These are phyloP conservation scores for Penicillium polonicum DNA, from an alignment of 2,329 filamentous ascomycete genomes.

Conservation along the genomic window DNA sequence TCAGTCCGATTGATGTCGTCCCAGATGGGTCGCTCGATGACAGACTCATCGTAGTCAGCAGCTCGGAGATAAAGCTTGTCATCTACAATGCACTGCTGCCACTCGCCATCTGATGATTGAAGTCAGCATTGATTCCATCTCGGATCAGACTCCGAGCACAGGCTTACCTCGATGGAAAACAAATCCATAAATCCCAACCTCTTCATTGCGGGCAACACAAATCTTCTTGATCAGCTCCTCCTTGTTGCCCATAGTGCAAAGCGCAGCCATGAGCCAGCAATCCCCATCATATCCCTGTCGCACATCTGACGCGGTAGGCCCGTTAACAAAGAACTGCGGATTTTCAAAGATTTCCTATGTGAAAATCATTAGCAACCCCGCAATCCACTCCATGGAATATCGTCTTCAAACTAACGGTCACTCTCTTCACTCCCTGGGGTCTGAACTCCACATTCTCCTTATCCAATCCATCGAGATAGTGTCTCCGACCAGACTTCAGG, in stretches of 20 bases:
- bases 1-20: slow-evolving; percentile 73
- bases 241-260: slow-evolving; percentile 75
- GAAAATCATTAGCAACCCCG: slow-evolving; percentile 7
- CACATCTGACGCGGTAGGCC: slow-evolving; percentile 73
- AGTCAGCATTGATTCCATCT: neutral
- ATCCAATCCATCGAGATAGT: slow-evolving; percentile 54
- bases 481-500: slow-evolving; percentile 58
- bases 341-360: slow-evolving; percentile 72
- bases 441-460: slow-evolving; percentile 40
- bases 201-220: slow-evolving; percentile 70
- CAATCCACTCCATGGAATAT: too few relatives aligned
- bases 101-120: slow-evolving; percentile 67
- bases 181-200: slow-evolving; percentile 79
- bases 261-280: slow-evolving; percentile 81
- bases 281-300: slow-evolving; percentile 76
- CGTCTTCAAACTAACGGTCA: slow-evolving; percentile 46
- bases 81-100: slow-evolving; percentile 88
- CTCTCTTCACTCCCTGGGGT: slow-evolving; percentile 73
- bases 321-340: slow-evolving; percentile 74
- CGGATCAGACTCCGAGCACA: neutral
- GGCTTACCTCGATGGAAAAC: slow-evolving; percentile 68
- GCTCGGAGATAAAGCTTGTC: slow-evolving; percentile 85
- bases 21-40: slow-evolving; percentile 70
- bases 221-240: slow-evolving; percentile 68
- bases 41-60: slow-evolving; percentile 76